These are phyloP conservation scores for Neolecta irregularis DNA, from an alignment of 1,139 yeast species.

Conservation along the genomic window DNA sequence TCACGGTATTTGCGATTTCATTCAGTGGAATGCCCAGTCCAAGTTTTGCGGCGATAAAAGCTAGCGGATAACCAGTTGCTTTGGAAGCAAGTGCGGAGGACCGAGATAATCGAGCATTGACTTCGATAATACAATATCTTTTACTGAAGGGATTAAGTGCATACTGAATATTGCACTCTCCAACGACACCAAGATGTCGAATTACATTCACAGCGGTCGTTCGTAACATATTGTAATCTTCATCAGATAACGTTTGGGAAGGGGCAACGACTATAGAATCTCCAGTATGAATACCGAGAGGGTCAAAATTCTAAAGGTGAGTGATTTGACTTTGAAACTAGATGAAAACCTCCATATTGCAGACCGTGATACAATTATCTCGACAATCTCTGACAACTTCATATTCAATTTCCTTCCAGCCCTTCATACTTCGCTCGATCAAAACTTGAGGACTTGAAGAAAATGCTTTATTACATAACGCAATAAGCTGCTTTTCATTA, in stretches of 20 bases:
- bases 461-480: constrained; percentile 77
- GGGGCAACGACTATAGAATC: constrained; percentile 99
- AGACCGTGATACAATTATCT: constrained; percentile 95
- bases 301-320: constrained; percentile 55
- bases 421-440: constrained; percentile 93
- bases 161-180: constrained; percentile 97
- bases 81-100: constrained; percentile 97
- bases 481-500: constrained; percentile 67
- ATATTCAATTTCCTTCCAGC: constrained; percentile 98
- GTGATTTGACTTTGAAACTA: not conserved
- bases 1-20: constrained; percentile 84
- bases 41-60: constrained; percentile 93
- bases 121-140: constrained; percentile 95
- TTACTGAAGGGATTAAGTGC: constrained; percentile 88
- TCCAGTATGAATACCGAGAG: constrained; percentile 97
- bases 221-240: constrained; percentile 94
- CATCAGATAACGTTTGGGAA: constrained; percentile 91
- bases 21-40: constrained; percentile 88
- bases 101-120: constrained; percentile 92
- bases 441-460: constrained; percentile 93
- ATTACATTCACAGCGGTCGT: constrained; percentile 95
- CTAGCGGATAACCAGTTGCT: constrained; percentile 97
- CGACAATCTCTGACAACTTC: constrained; percentile 97
- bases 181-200: constrained; percentile 96
- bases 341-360: constrained; percentile 69